Evolutionary conservation across 768 basidiomycete genomes (phyloP).

Genomic region (Kondoa malvinella): DNA sequence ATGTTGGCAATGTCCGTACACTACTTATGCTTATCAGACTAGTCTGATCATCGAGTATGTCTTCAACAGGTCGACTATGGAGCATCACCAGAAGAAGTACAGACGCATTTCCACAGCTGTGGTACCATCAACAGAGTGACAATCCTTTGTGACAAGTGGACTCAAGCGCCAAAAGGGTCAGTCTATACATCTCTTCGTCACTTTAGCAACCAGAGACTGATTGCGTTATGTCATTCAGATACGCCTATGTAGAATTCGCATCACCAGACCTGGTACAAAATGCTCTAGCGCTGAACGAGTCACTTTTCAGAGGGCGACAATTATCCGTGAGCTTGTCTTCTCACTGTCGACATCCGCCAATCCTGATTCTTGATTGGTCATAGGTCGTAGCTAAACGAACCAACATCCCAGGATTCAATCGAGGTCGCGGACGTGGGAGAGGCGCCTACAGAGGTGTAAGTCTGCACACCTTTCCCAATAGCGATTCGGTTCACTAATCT

Average conservation of each 20-base stretch:
- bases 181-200: constrained; percentile 21
- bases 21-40: not conserved
- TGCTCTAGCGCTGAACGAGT: constrained; percentile 83
- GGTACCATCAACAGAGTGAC: constrained; percentile 98
- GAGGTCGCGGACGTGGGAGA: constrained; percentile 45
- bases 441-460: constrained; percentile 45
- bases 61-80: constrained; percentile 73
- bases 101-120: constrained; percentile 89
- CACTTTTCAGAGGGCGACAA: constrained; percentile 78
- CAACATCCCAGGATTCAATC: constrained; percentile 79
- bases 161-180: constrained; percentile 96
- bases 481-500: not conserved
- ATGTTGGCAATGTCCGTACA: constrained; percentile 76
- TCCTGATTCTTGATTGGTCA: not conserved
- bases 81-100: constrained; percentile 94
- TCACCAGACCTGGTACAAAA: constrained; percentile 79
- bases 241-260: constrained; percentile 96
- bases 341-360: not conserved
- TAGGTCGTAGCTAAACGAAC: constrained; percentile 92
- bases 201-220: constrained; percentile 3
- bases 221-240: constrained; percentile 38
- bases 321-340: constrained; percentile 51
- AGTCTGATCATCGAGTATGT: not conserved
- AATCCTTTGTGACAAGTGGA: constrained; percentile 98
- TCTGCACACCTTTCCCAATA: constrained; percentile 14